phyloP scores from a whole-genome alignment of 176 grass and related monocot genomes.

The Poa pratensis region DNA sequence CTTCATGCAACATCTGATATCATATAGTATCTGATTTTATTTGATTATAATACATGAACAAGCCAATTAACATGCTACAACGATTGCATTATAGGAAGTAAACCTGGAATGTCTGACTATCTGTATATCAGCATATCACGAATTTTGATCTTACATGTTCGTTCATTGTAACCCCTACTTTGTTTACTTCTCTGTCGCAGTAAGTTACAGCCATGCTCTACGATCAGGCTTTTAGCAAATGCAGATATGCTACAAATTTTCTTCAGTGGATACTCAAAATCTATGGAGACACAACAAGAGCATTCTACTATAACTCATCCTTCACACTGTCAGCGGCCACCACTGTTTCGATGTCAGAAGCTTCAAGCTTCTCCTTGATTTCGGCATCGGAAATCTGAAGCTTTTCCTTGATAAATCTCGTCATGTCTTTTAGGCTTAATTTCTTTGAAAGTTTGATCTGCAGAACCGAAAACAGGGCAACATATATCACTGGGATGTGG shows the following conservation, averaged over 20 bases:
- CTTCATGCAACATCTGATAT: neutral
- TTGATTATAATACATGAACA: neutral
- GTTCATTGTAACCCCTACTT: neutral
- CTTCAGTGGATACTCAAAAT: neutral
- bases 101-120: neutral
- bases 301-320: conserved; percentile 56
- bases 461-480: neutral
- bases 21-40: neutral
- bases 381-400: conserved; percentile 39
- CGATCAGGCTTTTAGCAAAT: neutral
- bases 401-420: conserved; percentile 52
- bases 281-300: neutral
- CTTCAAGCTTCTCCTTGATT: conserved; percentile 48
- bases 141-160: conserved; percentile 1
- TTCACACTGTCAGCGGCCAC: conserved; percentile 31
- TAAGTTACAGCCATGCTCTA: conserved; percentile 17
- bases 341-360: conserved; percentile 21
- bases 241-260: neutral
- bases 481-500: neutral
- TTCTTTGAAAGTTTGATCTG: conserved; percentile 85
- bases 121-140: neutral
- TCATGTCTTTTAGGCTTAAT: conserved; percentile 53
- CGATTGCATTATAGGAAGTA: neutral
- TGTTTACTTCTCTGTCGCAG: neutral
- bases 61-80: neutral